Evolutionary conservation across 441 rosid genomes (phyloP), one percentile per base, ranked within the genome.

Genomic region (Erysimum pusillum): DNA sequence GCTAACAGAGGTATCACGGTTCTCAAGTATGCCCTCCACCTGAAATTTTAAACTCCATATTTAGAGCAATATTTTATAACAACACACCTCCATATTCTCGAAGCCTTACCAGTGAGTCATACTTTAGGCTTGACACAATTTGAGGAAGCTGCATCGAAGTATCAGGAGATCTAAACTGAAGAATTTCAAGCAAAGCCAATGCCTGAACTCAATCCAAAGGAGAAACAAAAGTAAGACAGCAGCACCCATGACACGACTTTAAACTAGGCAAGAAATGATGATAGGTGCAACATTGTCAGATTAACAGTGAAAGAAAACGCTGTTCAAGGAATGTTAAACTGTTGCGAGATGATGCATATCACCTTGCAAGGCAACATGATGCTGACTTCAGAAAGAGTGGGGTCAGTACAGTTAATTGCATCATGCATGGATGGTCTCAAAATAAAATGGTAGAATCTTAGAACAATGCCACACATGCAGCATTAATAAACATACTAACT

Each of bases 111-210:
- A 93, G 82, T 76, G 80, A 71, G 77, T 85, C 88, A 84, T 88
- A 90, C 77, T 90, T 93, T 78, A 76, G 76, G 83, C 81, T 89
- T 3, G 96, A 83, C 76, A 86, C 75, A 63, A 87, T 82, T 81
- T 88, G 89, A 80, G 98, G 88, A 77, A 90, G 90, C 81, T 87
- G 89, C 79, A 79, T 80, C 4, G 83, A 76, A 70, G 98, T 82
- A 83, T 91, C 96, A n/a, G 99, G 99, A 63, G 91, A 83, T 83
- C 89, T 88, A 77, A 93, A 96, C 77, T 93, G 98, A 60, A 96
- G 82, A 44, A 91, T 90, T 75, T 91, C 97, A 81, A 96, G 98
- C 84, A 93, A 80, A 76, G 88, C 97, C 71, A 91, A 81, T 66
- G 89, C 99, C 99, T 94, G 83, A 54, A 80, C 78, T 77, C 73